Percentiles rank a stretch among this genome's conserved stretches.
These are phyloP conservation scores for Exophiala xenobiotica DNA, from an alignment of 2,329 filamentous ascomycete species.

Conservation along the genomic window DNA sequence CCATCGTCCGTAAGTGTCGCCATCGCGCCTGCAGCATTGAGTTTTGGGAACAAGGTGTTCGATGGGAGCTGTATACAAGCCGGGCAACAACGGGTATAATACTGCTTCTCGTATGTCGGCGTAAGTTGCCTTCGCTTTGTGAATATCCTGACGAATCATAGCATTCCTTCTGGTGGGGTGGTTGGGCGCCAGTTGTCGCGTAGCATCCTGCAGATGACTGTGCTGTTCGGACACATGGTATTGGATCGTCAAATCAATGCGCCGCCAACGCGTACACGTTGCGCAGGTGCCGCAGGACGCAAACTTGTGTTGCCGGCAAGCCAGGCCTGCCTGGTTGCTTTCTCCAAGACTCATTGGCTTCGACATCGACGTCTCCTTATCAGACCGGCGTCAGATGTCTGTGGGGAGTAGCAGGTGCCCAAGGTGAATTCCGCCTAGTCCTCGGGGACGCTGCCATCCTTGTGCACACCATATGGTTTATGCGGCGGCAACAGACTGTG, in stretches of 20 bases:
- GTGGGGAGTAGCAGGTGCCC: too few species aligned
- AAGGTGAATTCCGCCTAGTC: too few species aligned
- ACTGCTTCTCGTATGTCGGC: background rate
- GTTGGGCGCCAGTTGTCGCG: background rate
- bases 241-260: background rate
- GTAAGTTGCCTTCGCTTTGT: background rate
- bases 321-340: too few species aligned
- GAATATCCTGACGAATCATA: background rate
- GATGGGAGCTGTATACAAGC: background rate
- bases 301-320: too few species aligned
- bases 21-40: background rate
- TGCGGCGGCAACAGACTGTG: too few species aligned
- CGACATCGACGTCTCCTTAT: too few species aligned
- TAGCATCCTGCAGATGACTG: background rate
- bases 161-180: background rate
- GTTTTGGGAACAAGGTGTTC: background rate
- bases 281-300: background rate
- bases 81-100: background rate
- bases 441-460: too few species aligned
- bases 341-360: too few species aligned
- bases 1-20: conserved; percentile 25
- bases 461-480: too few species aligned
- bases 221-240: background rate
- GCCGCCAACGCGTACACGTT: background rate
- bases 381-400: too few species aligned